Base-by-base conservation (phyloP, 1,139 yeast genomes). In the Tardiomyces depauwii region DNA sequence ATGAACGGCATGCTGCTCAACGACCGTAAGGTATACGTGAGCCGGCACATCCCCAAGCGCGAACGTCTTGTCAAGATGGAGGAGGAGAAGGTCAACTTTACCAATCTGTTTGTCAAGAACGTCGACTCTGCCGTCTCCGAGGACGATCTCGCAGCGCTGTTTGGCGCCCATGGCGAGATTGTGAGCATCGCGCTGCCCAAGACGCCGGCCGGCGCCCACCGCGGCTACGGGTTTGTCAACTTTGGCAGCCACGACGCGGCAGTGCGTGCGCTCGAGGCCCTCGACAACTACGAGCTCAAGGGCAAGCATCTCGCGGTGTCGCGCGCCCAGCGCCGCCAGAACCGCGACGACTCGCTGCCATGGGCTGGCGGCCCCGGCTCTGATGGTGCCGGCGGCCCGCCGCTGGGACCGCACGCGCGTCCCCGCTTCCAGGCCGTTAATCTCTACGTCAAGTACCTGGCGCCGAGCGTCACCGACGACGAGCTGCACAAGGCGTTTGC, bases 271-370 rank as follows among this genome's bases (percentile, higher is more conserved):
- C 85, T 87, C 60, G 91, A 83, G 52, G 84, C 73, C 55, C 76
- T 86, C 65, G 84, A 87, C 68, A 89, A 80, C 61, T 71, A 70
- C 56, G 91, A 82, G 61, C 70, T 82, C 64, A 78, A 77, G 59
- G 89, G 87, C 60, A 85, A 82, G 67, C 74, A 72, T 62, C 71
- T 88, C 55, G 83, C 77, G 64, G 95, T 87, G 59, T 88, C 93
- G 57, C 81, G 96, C 70, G 96, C 96, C 57, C 96, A 87, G 73
- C 84, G 84, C 80, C 86, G 83, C 76, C 73, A 82, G 66, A 95
- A 87, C 73, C 82, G 95, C 74, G 66, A 80, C 60, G 94, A 85
- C 72, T 89, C 84, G 67, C 76, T 85, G 68, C 83, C 82, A 73
- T 82, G 80, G 67, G 88, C n/a, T n/a, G n/a, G 82, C 33, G 16